phyloP scores from a whole-genome alignment of 139 green algal genomes.

The Coelastrella sp. region DNA sequence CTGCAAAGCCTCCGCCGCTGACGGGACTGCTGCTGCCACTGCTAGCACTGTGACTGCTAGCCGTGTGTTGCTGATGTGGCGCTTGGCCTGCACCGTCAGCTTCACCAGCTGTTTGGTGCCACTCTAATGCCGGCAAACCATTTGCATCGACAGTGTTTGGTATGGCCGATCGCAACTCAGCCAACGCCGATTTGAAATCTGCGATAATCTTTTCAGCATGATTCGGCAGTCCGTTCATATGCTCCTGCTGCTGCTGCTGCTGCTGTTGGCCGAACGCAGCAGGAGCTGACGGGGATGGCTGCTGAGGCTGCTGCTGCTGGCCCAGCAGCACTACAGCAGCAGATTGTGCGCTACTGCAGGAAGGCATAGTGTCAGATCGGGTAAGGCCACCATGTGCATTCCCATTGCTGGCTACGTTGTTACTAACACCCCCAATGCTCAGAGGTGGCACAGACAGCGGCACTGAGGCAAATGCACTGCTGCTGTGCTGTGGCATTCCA shows the following conservation, averaged over 20 bases:
- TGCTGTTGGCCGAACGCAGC: not conserved
- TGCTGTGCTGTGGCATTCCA: not conserved
- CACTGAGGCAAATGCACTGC: not conserved
- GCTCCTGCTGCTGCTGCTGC: not conserved
- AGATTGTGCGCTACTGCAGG: not conserved
- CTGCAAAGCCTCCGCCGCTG: not conserved
- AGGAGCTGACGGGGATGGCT: not conserved
- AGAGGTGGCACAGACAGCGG: not conserved
- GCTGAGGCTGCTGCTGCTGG: constrained; percentile 1
- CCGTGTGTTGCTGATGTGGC: not conserved
- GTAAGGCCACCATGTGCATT: too few species aligned
- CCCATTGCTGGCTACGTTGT: not conserved
- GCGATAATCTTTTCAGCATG: not conserved
- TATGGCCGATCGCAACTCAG: not conserved
- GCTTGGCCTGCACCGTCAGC: not conserved
- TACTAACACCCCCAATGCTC: not conserved
- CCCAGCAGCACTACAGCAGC: not conserved
- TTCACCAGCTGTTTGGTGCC: not conserved
- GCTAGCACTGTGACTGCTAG: not conserved
- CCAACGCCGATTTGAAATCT: not conserved
- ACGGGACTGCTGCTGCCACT: not conserved
- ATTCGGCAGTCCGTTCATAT: not conserved
- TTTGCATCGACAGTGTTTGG: not conserved
- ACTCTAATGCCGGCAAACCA: not conserved
- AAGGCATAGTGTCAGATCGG: not conserved